Percentiles rank a stretch among this genome's conserved stretches.
Evolutionary conservation across 2,329 filamentous ascomycete species (phyloP).

Genomic region (Ascochyta lentis): DNA sequence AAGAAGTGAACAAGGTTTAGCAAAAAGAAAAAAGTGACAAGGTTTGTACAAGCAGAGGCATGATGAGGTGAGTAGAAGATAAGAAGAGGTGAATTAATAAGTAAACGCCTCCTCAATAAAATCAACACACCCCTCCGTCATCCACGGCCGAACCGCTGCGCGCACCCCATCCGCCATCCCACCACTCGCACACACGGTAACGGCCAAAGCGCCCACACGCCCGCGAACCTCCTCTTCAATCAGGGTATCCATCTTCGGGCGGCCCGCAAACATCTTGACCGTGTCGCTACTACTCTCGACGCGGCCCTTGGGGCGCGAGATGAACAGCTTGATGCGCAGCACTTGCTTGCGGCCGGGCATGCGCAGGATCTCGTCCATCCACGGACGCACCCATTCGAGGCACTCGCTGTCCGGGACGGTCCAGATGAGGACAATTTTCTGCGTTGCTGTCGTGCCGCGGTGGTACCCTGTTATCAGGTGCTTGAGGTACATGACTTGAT

Average conservation of each 20-base stretch:
- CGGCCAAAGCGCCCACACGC: constrained; percentile 65
- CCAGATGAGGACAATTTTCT: constrained; percentile 78
- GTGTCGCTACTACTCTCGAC: constrained; percentile 65
- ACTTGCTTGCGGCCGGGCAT: constrained; percentile 66
- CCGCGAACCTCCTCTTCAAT: constrained; percentile 63
- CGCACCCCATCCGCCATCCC: constrained; percentile 68
- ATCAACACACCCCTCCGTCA: constrained; percentile 62
- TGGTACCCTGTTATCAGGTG: constrained; percentile 73
- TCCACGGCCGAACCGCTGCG: constrained; percentile 59
- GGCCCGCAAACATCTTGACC: constrained; percentile 67
- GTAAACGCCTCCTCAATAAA: constrained; percentile 72
- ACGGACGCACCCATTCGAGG: constrained; percentile 68
- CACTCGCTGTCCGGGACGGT: constrained; percentile 75
- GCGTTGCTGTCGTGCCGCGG: constrained; percentile 72
- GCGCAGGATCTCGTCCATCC: constrained; percentile 70
- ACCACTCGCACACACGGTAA: constrained; percentile 69
- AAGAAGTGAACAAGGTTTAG: constrained; percentile 25
- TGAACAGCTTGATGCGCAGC: constrained; percentile 66
- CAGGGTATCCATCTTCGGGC: constrained; percentile 62
- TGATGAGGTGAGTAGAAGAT: no score
- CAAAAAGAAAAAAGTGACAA: neutral
- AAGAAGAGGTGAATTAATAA: constrained; percentile 51
- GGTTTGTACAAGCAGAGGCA: neutral
- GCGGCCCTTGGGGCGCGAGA: constrained; percentile 64
- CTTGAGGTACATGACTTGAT: constrained; percentile 77